Percentiles rank a stretch among this genome's conserved stretches.
Conservation (phyloP, 169 alveolate genomes). For the Eimeria tenella region DNA sequence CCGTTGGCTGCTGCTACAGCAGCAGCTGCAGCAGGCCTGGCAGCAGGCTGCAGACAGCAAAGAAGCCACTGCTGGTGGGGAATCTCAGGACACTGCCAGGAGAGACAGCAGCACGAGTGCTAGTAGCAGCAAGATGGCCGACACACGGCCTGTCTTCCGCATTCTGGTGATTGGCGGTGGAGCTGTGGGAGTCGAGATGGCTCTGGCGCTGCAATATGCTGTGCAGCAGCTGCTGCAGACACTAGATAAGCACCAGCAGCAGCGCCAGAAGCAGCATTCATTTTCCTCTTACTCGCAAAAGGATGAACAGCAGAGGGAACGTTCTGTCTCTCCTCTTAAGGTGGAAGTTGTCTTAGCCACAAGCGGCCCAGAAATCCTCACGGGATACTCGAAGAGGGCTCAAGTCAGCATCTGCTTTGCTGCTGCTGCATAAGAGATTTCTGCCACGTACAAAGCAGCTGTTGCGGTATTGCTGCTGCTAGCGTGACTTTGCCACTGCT, state of each 20-base stretch:
- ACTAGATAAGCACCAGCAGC: slow-evolving; percentile 23
- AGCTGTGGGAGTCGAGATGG: slow-evolving; percentile 72
- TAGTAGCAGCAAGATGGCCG: neutral
- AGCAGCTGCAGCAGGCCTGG: slow-evolving; percentile 60
- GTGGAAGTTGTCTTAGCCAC: slow-evolving; percentile 19
- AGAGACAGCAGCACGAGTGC: slow-evolving; percentile 13
- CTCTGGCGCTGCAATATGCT: slow-evolving; percentile 55
- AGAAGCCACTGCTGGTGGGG: neutral
- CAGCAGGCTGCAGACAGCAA: slow-evolving; percentile 21
- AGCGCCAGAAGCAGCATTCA: neutral
- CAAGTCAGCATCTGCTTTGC: neutral
- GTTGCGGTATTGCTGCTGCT: slow-evolving; percentile 17
- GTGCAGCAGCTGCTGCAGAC: slow-evolving; percentile 58
- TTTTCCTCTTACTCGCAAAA: neutral
- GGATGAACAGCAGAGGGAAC: neutral
- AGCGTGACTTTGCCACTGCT: neutral
- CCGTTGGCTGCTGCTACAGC: slow-evolving; percentile 44
- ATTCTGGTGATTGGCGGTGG: slow-evolving; percentile 73
- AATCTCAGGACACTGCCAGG: neutral
- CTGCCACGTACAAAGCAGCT: too few species aligned
- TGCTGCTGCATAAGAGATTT: neutral
- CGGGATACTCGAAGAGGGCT: slow-evolving; percentile 35
- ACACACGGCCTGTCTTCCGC: neutral
- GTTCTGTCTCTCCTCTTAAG: neutral
- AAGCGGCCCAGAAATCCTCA: slow-evolving; percentile 22